A percentile compares a stretch with the other conserved stretches of the same genome.
These are phyloP conservation scores for Annona cherimola DNA, from an alignment of 164 flowering plant species.

Conservation along the genomic window DNA sequence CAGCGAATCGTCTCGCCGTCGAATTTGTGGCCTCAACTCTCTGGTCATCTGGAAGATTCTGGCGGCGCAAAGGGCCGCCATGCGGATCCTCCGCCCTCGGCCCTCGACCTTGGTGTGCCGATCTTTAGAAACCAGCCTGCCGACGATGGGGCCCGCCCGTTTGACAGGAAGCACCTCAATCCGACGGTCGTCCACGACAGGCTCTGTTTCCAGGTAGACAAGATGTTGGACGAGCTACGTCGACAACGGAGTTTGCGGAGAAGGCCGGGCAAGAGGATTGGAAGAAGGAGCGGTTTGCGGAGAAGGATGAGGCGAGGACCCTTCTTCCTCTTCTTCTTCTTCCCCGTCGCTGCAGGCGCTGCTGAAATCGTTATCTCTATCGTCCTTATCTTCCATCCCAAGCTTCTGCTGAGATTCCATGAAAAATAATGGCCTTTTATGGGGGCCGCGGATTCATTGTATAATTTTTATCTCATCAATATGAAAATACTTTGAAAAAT, in stretches of 20 bases:
- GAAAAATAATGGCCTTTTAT: too few relatives aligned
- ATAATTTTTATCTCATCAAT: too few relatives aligned
- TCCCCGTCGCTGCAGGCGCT: background rate
- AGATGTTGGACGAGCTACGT: conserved; percentile 10
- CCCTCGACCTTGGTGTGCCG: conserved; percentile 77
- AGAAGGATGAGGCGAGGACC: background rate
- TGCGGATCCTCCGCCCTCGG: conserved; percentile 65
- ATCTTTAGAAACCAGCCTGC: conserved; percentile 49
- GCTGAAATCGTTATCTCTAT: conserved; percentile 2
- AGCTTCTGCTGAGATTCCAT: background rate
- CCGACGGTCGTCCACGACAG: conserved; percentile 1
- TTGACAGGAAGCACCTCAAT: conserved; percentile 1
- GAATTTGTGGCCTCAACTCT: conserved; percentile 69
- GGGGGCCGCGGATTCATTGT: too few relatives aligned
- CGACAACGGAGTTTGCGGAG: background rate
- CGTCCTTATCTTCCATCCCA: conserved; percentile 2
- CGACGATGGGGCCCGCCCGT: conserved; percentile 8
- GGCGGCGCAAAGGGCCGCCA: conserved; percentile 80
- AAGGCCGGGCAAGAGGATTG: background rate
- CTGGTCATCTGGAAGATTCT: conserved; percentile 70
- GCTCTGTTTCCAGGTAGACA: conserved; percentile 11
- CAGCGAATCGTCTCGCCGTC: conserved; percentile 77
- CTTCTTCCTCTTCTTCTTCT: conserved; percentile 1
- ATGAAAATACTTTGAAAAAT: too few relatives aligned
- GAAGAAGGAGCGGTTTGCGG: background rate